These are phyloP conservation scores for Colletotrichum sp. DNA, from an alignment of 2,329 filamentous ascomycete genomes.

Conservation along the genomic window DNA sequence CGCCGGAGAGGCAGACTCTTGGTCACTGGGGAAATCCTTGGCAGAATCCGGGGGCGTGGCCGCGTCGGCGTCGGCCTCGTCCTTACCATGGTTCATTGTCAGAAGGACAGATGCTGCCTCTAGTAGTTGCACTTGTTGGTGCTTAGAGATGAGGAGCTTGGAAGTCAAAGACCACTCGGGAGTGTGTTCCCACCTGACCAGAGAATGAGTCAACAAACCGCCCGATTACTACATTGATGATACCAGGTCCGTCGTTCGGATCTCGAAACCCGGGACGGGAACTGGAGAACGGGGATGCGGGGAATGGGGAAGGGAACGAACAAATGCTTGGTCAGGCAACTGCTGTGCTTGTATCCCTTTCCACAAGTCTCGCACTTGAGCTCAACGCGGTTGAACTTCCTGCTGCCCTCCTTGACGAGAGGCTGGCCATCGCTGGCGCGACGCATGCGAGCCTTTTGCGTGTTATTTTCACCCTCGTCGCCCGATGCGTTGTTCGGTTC, in stretches of 20 bases:
- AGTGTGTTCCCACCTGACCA: conserved; percentile 94
- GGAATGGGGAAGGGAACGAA: conserved; percentile 76
- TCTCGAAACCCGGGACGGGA: conserved; percentile 27
- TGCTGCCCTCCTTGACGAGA: conserved; percentile 79
- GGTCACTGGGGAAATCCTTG: conserved; percentile 76
- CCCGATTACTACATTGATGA: background rate
- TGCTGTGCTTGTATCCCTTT: conserved; percentile 99
- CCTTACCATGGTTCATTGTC: conserved; percentile 72
- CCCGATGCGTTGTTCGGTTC: conserved; percentile 64
- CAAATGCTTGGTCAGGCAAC: conserved; percentile 99
- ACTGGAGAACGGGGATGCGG: conserved; percentile 35
- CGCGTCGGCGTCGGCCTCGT: conserved; percentile 54
- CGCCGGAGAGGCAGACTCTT: conserved; percentile 78
- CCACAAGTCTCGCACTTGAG: conserved; percentile 97
- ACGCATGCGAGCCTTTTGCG: conserved; percentile 54
- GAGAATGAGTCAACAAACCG: conserved; percentile 34
- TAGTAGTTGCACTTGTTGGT: conserved; percentile 97
- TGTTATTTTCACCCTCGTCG: conserved; percentile 55
- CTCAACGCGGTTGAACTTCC: conserved; percentile 82
- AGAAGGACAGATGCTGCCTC: conserved; percentile 97
- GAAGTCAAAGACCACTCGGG: conserved; percentile 97
- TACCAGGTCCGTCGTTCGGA: conserved; percentile 22
- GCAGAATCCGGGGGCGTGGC: conserved; percentile 69
- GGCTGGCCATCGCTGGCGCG: conserved; percentile 88
- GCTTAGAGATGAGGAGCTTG: conserved; percentile 97